A percentile compares a stretch with the other conserved stretches of the same genome.
phyloP scores from a whole-genome alignment of 192 early-diverging fungal genomes.

The Podila horticola region DNA sequence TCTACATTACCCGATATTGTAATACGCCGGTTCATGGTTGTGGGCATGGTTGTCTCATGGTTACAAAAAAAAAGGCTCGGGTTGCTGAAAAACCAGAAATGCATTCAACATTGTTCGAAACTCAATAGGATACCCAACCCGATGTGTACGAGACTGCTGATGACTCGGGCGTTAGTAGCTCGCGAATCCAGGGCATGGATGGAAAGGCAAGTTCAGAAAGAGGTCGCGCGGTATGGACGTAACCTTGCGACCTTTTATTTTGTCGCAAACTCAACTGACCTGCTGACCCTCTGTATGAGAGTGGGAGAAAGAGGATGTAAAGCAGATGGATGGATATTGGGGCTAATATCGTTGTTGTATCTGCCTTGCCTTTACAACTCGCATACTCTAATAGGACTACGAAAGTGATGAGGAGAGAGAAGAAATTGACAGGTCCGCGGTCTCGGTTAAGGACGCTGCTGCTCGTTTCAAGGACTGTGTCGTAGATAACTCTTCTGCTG shows the following conservation, averaged over 20 bases:
- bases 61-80: neutral
- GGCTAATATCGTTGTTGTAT: neutral
- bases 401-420: conserved; percentile 69
- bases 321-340: too few relatives aligned
- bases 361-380: neutral
- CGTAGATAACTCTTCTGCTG: conserved; percentile 61
- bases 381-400: conserved; percentile 23
- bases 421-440: conserved; percentile 62
- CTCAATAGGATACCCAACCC: conserved; percentile 71
- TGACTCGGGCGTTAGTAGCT: conserved; percentile 25
- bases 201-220: conserved; percentile 22
- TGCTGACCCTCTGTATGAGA: too few relatives aligned
- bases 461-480: conserved; percentile 65
- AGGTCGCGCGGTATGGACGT: neutral
- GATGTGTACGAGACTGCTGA: conserved; percentile 92
- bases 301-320: too few relatives aligned
- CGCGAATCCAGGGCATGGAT: conserved; percentile 26
- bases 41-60: neutral
- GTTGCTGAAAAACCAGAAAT: neutral
- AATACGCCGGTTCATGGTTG: conserved; percentile 2
- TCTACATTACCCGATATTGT: conserved; percentile 83
- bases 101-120: neutral
- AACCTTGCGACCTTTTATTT: too few relatives aligned
- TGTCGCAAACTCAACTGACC: too few relatives aligned
- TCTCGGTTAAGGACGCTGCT: conserved; percentile 66